Evolutionary conservation across 306 rosid genomes (phyloP).

Genomic region (Trifolium fragiferum): DNA sequence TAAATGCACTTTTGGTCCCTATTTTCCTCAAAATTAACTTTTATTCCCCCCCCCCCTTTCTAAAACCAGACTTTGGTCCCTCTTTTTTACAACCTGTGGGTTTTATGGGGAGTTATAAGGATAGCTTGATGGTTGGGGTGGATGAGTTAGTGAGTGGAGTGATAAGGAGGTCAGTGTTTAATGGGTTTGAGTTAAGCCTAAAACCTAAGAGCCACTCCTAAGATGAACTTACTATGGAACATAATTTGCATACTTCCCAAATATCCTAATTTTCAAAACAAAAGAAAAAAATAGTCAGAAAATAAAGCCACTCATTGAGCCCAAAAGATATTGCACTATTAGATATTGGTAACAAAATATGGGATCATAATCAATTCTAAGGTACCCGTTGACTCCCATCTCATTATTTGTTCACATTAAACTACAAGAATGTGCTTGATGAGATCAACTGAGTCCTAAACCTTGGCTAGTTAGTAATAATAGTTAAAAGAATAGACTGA

Average conservation of each 20-base stretch:
- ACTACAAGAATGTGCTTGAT: not conserved
- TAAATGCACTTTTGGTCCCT: too few species aligned
- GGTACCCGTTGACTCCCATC: not conserved
- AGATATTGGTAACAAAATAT: not conserved
- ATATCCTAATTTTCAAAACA: constrained; percentile 5
- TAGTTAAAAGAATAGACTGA: not conserved
- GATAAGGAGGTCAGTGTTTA: not conserved
- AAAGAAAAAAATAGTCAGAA: not conserved
- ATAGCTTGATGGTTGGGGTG: too few species aligned
- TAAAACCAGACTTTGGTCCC: too few species aligned
- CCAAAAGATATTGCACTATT: not conserved
- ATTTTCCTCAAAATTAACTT: too few species aligned
- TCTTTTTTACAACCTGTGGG: too few species aligned
- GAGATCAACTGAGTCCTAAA: not conserved
- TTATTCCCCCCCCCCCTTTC: too few species aligned
- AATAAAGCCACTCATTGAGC: not conserved
- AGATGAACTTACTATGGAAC: constrained; percentile 6
- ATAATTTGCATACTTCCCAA: constrained; percentile 30
- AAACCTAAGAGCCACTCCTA: not conserved
- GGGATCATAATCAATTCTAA: not conserved
- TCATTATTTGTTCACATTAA: not conserved
- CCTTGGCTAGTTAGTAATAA: not conserved
- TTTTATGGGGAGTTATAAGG: too few species aligned
- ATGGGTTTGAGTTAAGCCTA: not conserved
- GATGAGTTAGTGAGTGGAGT: too few species aligned